These are phyloP conservation scores for Epichloe gansuensis DNA, from an alignment of 2,329 filamentous ascomycete species.

Conservation along the genomic window DNA sequence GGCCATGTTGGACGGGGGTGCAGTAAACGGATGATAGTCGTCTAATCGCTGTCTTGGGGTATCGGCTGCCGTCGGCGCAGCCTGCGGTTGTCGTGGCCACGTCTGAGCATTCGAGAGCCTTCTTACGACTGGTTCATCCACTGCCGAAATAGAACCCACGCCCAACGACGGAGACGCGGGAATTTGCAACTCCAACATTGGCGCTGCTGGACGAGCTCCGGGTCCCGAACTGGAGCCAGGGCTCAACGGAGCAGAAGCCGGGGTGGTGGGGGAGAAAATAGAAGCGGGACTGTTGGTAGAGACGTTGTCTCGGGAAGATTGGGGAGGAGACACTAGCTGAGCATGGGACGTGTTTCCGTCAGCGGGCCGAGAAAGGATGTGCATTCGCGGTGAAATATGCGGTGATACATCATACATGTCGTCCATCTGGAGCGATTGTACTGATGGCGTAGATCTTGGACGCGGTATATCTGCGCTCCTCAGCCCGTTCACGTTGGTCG, in stretches of 20 bases:
- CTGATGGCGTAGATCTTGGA: constrained; percentile 20
- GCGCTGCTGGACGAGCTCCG: constrained; percentile 1
- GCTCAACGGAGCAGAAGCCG: background rate
- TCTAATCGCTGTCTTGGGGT: constrained; percentile 9
- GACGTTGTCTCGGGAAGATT: constrained; percentile 6
- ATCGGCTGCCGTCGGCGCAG: constrained; percentile 10
- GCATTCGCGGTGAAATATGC: constrained; percentile 25
- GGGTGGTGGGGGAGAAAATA: background rate
- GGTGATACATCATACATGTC: constrained; percentile 37
- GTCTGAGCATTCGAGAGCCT: constrained; percentile 26
- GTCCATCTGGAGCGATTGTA: constrained; percentile 11
- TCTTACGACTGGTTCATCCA: constrained; percentile 12
- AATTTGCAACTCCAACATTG: constrained; percentile 18
- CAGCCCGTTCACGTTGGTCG: constrained; percentile 16
- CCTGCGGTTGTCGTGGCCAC: constrained; percentile 30
- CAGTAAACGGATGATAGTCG: constrained; percentile 28
- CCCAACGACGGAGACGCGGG: constrained; percentile 10
- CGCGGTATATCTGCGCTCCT: constrained; percentile 14
- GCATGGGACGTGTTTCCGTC: background rate
- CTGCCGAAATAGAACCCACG: constrained; percentile 3
- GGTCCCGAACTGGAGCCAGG: background rate
- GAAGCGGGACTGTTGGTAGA: background rate
- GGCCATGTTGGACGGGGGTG: constrained; percentile 21
- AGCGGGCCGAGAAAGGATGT: constrained; percentile 2
- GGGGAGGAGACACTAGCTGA: constrained; percentile 8